Conservation (phyloP, 2,329 filamentous ascomycete species). For the Chalaropsis thielavioides region DNA sequence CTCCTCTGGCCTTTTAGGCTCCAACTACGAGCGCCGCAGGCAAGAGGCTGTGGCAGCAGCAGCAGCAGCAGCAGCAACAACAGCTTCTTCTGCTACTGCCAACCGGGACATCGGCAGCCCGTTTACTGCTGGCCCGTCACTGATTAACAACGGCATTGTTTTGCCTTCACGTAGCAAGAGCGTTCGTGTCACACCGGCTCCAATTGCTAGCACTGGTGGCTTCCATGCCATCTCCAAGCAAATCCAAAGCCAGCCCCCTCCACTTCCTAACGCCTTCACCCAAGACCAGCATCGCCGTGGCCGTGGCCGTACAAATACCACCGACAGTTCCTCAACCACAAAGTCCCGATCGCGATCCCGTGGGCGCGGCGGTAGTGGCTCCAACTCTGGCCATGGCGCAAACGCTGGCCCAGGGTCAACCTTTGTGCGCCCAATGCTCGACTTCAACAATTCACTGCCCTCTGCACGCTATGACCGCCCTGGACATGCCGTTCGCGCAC, state of each 20-base stretch:
- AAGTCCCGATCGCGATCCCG: constrained; percentile 21
- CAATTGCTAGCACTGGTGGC: constrained; percentile 1
- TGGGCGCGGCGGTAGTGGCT: constrained; percentile 20
- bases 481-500: constrained; percentile 33
- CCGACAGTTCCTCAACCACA: background rate
- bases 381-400: constrained; percentile 19
- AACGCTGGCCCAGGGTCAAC: background rate
- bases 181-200: background rate
- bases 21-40: constrained; percentile 35
- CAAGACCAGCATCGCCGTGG: constrained; percentile 10
- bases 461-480: constrained; percentile 43
- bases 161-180: constrained; percentile 13
- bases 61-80: constrained; percentile 14
- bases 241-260: background rate
- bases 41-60: constrained; percentile 22
- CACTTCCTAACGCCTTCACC: constrained; percentile 12
- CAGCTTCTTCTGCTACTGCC: constrained; percentile 23
- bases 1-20: constrained; percentile 37
- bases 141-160: constrained; percentile 32
- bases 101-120: constrained; percentile 25
- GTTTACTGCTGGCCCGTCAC: constrained; percentile 43
- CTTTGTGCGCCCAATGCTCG: constrained; percentile 34
- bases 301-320: constrained; percentile 11
- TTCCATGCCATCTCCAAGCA: constrained; percentile 15
- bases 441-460: constrained; percentile 47